These are phyloP conservation scores for Tricholoma furcatifolium DNA, from an alignment of 768 basidiomycete species.

Conservation along the genomic window DNA sequence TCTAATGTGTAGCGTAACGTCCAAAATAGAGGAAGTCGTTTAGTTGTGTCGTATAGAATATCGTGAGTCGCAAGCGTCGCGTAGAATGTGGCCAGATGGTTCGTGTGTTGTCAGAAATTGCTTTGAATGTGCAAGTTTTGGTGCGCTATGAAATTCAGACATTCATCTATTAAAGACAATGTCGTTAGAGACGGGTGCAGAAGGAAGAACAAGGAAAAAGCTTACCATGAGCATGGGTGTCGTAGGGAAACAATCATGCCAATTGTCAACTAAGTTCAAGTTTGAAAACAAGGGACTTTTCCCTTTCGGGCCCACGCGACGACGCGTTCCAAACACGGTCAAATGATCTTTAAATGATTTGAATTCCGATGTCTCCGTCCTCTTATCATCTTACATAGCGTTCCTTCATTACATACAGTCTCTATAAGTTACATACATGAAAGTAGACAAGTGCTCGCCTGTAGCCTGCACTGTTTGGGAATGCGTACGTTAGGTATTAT, in stretches of 20 bases:
- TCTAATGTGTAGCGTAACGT: not conserved
- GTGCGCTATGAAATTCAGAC: not conserved
- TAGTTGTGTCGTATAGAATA: not conserved
- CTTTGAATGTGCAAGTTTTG: slow-evolving; percentile 1
- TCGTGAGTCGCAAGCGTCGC: no score
- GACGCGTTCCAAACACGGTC: slow-evolving; percentile 19
- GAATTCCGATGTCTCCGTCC: not conserved
- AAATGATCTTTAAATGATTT: slow-evolving; percentile 6
- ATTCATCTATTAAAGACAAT: slow-evolving; percentile 6
- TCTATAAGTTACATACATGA: no score
- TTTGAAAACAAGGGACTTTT: slow-evolving; percentile 12
- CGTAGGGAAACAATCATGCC: not conserved
- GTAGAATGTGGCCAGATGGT: slow-evolving; percentile 1
- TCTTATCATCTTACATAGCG: not conserved
- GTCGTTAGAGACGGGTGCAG: not conserved
- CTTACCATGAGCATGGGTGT: slow-evolving; percentile 5
- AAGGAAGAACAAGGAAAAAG: slow-evolving; percentile 3
- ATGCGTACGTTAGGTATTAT: no score
- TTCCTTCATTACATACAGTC: no score
- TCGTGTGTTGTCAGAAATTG: not conserved
- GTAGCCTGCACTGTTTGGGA: no score
- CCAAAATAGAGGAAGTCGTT: not conserved
- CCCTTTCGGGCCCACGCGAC: slow-evolving; percentile 17
- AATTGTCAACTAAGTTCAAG: slow-evolving; percentile 7
- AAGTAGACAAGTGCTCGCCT: no score